Base-by-base conservation (phyloP, 352 stramenopile genomes). In the Pythium folliculosum region DNA sequence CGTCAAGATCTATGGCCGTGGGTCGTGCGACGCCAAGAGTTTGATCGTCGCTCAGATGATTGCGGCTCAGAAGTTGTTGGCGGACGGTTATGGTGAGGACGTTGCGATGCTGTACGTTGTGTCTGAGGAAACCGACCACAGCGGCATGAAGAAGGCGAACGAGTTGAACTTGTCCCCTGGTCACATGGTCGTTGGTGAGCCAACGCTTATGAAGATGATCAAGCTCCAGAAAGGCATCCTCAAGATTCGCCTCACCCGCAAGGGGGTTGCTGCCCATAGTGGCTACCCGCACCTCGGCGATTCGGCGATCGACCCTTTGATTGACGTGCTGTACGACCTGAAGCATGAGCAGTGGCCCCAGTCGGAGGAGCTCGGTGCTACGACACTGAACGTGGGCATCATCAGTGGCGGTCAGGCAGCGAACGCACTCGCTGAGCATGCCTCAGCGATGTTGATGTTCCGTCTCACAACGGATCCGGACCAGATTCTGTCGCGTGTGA, bases 381-480 rank as follows among this genome's bases (percentile, higher is more conserved):
- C 88, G 14, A 93, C 89, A 6, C 78, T 96, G 19, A 96, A 96
- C 69, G 91, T 96, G 35, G 87, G 87, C 8, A 63, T 94, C 58
- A 78, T 96, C 25, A 85, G 77, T n/a, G 88, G 85, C 25, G 88
- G 88, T 0, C 87, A 92, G 57, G 88, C 88, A 4, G 81, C 84
- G 7, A 95, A 96, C 54, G 89, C 89, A 44, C 73, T 96, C 38
- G 83, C 89, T 8, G 89, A 95, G 51, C 71, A 84, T n/a, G 85
- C 85, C 1, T 91, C 87, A 17, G 89, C 87, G n/a, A 91, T 92
- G 75, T 81, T 95, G 30, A 95, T 96, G 87, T 96, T 96, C 75
- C 83, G 89, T 32, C 63, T 96, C 52, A 94, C 87, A 23, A 84
- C 77, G 21, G 74, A 84, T 23, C 89, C 87, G 12, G 80, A 93